Percentiles rank a stretch among this genome's conserved stretches.
Conservation (phyloP, 1,284 basidiomycete genomes). For the Marasmius sp. region DNA sequence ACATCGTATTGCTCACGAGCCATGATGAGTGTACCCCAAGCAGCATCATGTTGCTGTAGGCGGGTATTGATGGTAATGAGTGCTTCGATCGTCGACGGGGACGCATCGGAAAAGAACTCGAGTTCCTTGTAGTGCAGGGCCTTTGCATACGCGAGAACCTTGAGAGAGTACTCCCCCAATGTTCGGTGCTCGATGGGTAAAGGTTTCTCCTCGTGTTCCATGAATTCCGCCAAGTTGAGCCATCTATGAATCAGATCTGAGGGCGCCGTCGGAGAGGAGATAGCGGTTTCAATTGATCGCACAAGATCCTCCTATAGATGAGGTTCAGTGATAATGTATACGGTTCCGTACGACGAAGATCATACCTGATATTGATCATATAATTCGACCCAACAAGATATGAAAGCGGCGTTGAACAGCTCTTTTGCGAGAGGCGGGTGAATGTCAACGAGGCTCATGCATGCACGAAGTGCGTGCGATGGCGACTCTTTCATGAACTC, state of each 20-base stretch:
- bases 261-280: conserved; percentile 80
- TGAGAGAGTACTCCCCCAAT: conserved; percentile 92
- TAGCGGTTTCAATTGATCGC: conserved; percentile 86
- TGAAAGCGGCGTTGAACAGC: conserved; percentile 97
- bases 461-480: conserved; percentile 94
- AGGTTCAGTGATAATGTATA: not conserved
- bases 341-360: not conserved
- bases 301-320: conserved; percentile 84
- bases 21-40: conserved; percentile 90
- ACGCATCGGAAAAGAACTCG: conserved; percentile 92
- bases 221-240: conserved; percentile 97
- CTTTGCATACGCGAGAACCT: conserved; percentile 96
- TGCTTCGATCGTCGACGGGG: conserved; percentile 88
- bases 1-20: conserved; percentile 86
- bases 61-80: conserved; percentile 98
- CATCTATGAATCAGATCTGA: conserved; percentile 93
- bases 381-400: conserved; percentile 96
- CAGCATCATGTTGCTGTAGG: conserved; percentile 95
- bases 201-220: conserved; percentile 99
- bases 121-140: conserved; percentile 99
- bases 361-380: conserved; percentile 94
- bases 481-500: conserved; percentile 99
- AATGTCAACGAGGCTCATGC: conserved; percentile 90
- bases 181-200: conserved; percentile 93
- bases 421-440: conserved; percentile 92